Base-by-base conservation (phyloP, 2,329 filamentous ascomycete species). In the Fusarium irregulare region DNA sequence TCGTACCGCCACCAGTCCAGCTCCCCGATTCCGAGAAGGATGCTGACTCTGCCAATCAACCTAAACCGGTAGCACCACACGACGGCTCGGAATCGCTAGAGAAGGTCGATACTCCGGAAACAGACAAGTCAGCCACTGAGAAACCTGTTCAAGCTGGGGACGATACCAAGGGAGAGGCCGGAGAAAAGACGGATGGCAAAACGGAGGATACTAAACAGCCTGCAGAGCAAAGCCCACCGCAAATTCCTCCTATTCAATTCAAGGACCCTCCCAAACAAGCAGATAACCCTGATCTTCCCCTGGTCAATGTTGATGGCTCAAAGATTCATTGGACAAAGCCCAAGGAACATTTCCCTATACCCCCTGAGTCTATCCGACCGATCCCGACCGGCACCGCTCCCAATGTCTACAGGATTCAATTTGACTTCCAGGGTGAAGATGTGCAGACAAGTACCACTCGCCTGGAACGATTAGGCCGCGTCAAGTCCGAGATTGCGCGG, bases 321-420 rank as follows among this genome's bases (percentile, higher is more conserved):
- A 75, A 75, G 44, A 79, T 89, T 30, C 91, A 94, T 75, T 98
- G 95, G 95, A 82, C 82, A 59, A 93, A 91, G 78, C 85, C 88
- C 67, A 82, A 85, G 5, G 93, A 97, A 78, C 86, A 92, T 76
- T 98, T 92, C 80, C 94, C 96, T 1, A 81, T 98, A 4, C 83
- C 89, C 10, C 80, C 86, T 5, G 87, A 89, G 61, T 90, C 91
- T 20, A 83, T 97, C 57, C 94, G 94, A 61, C 84, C 84, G 46
- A 84, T 98, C 30, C 96, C 96, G 3, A 91, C 89, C 3, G 92
- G 89, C 44, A 85, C 85, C 27, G 86, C 93, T 4, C 90, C 89
- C 75, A 73, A 85, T 4, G 91, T 98, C 18, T 93, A 93, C 3
- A 88, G 85, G 73, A 90, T 98, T 51, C 96, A 98, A 78, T 86